Base-by-base conservation (phyloP, 1,139 yeast genomes). In the Candida frijolesensis region DNA sequence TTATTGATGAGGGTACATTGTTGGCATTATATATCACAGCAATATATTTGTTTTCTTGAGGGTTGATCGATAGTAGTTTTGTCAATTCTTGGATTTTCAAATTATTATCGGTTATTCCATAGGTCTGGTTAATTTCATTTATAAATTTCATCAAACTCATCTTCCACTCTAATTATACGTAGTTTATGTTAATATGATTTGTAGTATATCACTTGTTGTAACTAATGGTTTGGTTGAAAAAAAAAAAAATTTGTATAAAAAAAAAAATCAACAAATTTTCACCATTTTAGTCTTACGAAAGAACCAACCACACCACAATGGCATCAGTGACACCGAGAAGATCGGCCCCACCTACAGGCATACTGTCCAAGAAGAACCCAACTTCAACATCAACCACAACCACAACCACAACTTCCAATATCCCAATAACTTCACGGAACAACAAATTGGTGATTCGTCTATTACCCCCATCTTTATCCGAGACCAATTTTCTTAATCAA, bases 381-480 rank as follows among this genome's bases (percentile, higher is more conserved):
- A 30, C 42, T 3, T 22, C 50, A 8, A 27, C 29, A 10, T 29
- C 44, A 34, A 10, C 2, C 16, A 18, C 47, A 27, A 40, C 35
- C 14, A 9, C 44, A 34, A 10, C 2, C 16, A 18, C 47, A 27
- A 40, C 35, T 11, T 29, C 50, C 22, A 25, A 37, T 6, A 25
- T n/a, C 18, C 35, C 50, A 9, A 10, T 43, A 10, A 30, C 19
- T 3, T 43, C 42, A 10, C 39, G 43, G 7, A 47, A 44, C 22
- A 43, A 46, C 11, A 58, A 57, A 46, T 39, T 63, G 18, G 51
- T 49, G 3, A 49, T 65, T 5, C 51, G 68, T 22, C 51, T 62
- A 30, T 55, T 65, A 37, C 67, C 68, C 4, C 64, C 66, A 2
- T 51, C 58, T 8, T 52, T 65, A 12, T 43, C 56, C 3, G 60